Evolutionary conservation across 768 basidiomycete species (phyloP), one percentile per base, ranked within the genome.

Genomic region (Leucocoprinus sp.): DNA sequence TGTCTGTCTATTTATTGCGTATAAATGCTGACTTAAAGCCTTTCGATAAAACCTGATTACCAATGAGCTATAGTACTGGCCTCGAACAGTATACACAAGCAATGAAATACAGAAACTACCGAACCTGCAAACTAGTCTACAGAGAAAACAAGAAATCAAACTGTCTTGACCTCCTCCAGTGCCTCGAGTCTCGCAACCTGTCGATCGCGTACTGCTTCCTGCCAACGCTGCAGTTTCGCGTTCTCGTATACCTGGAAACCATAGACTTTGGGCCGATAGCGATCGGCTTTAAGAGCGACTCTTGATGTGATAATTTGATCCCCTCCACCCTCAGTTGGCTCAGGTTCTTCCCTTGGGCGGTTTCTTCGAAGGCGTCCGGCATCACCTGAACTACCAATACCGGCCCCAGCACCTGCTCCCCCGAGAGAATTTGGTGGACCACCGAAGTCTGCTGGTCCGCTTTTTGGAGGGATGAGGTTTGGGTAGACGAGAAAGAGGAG

Each of bases 401-500:
- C 33, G 4, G 29, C 28, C 1, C 14, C 22, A 12, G 7, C 31
- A 34, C 39, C 45, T 7, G 48, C 27, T 39, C 28, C 37, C 53
- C 55, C 44, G 8, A 40, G 28, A n/a, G 40, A 24, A 18, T 42
- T 42, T 5, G 33, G 24, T 29, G 42, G 39, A 12, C 39, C 54
- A 45, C 55, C 61, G 43, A 57, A 57, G 22, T 67, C 70, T 46
- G 57, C 59, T 2, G 69, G 63, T 0, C 80, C 74, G 23, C 68
- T 74, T 65, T 96, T 97, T 23, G 82, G 77, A 17, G 95, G 91
- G 34, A 96, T 84, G 52, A 97, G 80, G 37, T 83, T 79, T 0
- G 96, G 93, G 63, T 98, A 97, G 27, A 97, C 92, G 71, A 98
- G 90, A 70, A 93, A 96, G 38, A 97, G 71, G 44, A 99, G 81